phyloP scores from a whole-genome alignment of 1,284 basidiomycete species.

The Austroboletus niveus region DNA sequence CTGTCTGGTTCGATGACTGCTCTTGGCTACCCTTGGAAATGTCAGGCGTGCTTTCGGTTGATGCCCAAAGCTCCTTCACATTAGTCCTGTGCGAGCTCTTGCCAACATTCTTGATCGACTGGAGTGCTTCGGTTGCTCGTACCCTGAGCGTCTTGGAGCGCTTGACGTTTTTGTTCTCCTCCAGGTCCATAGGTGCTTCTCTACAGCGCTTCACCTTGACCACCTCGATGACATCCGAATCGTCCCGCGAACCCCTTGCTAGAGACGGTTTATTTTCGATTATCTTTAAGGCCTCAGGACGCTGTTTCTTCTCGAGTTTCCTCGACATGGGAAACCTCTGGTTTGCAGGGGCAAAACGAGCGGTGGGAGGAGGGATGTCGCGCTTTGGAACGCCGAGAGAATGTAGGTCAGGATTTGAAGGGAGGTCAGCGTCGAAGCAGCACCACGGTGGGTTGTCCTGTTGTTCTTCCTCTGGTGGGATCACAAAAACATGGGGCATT shows the following conservation, averaged over 20 bases:
- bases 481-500: constrained; percentile 64
- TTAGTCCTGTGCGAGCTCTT: constrained; percentile 39
- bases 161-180: constrained; percentile 36
- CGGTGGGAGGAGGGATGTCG: constrained; percentile 14
- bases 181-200: constrained; percentile 27
- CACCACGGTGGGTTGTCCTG: constrained; percentile 56
- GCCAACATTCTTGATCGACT: constrained; percentile 56
- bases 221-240: constrained; percentile 62
- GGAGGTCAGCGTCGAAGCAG: constrained; percentile 58
- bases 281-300: constrained; percentile 26
- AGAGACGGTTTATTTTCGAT: constrained; percentile 21
- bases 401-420: constrained; percentile 39
- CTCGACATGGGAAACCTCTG: constrained; percentile 28
- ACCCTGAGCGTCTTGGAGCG: constrained; percentile 53
- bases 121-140: constrained; percentile 59
- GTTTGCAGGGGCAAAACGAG: constrained; percentile 18
- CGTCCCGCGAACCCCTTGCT: constrained; percentile 24
- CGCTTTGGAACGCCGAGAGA: constrained; percentile 37
- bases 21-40: constrained; percentile 27
- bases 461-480: constrained; percentile 70
- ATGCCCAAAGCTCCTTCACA: constrained; percentile 38
- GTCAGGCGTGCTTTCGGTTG: constrained; percentile 30
- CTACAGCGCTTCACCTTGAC: constrained; percentile 57
- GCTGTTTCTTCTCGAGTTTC: constrained; percentile 34
- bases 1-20: constrained; percentile 14